Conservation (phyloP, 306 rosid genomes). For the Vicia sativa region DNA sequence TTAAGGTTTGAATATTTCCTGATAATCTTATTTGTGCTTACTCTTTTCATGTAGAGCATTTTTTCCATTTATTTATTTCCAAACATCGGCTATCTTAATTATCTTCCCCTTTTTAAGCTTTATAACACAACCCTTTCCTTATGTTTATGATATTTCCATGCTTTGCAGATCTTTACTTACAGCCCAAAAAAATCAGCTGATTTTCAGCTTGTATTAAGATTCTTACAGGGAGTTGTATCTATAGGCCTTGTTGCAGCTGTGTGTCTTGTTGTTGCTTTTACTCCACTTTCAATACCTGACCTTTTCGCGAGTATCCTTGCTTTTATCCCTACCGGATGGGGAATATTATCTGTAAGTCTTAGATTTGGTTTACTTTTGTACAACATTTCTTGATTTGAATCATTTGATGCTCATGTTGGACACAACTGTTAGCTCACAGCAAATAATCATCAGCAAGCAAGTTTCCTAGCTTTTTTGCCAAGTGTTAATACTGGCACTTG, state of each 20-base stretch:
- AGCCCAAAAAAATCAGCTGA: conserved; percentile 71
- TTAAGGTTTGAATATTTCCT: conserved; percentile 69
- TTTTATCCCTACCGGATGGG: conserved; percentile 91
- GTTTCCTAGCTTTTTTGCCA: not conserved
- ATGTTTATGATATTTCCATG: conserved; percentile 25
- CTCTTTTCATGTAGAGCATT: not conserved
- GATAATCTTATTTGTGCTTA: conserved; percentile 19
- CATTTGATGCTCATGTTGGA: not conserved
- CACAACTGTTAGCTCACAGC: conserved; percentile 11
- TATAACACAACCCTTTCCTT: not conserved
- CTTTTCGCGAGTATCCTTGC: conserved; percentile 86
- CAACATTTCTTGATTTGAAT: conserved; percentile 14
- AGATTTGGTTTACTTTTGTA: conserved; percentile 21
- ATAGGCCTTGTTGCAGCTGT: conserved; percentile 71
- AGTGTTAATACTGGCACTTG: conserved; percentile 18
- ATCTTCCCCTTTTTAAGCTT: not conserved
- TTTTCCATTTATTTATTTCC: not conserved
- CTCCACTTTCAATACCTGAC: conserved; percentile 67
- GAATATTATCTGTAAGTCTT: conserved; percentile 79
- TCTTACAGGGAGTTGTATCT: conserved; percentile 75
- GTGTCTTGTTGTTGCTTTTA: conserved; percentile 65
- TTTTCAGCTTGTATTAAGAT: conserved; percentile 78
- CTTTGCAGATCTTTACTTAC: conserved; percentile 77
- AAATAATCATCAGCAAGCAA: not conserved
- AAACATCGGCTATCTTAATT: not conserved